Evolutionary conservation across 176 grass and related monocot genomes (phyloP), one percentile per base, ranked within the genome.

Genomic region (Aegilops longissima): DNA sequence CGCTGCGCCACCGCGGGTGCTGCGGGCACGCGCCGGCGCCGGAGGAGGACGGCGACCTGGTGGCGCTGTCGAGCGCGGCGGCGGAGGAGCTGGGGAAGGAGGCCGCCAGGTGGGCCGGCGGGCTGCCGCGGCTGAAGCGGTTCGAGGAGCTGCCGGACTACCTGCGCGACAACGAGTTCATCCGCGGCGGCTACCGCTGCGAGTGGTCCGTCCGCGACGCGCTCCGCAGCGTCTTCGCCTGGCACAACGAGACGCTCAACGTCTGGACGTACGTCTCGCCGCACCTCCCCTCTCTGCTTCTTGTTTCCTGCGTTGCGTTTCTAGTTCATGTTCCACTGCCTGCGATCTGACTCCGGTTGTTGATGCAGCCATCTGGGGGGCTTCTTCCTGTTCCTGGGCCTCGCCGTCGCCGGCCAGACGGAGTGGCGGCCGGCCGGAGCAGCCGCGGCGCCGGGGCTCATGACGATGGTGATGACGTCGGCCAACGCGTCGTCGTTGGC

Each of bases 171-270:
- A 98, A 98, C 78, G 97, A 96, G 88, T 98, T 86, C 88, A 94
- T 98, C 79, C 86, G 30, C 17, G 87, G 87, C 0, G 83, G 96
- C 83, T 98, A 96, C 92, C 84, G 97, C 34, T 90, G 82, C 62
- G 94, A 98, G 82, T 96, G 97, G 97, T 93, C 93, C 73, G 83
- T 96, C 79, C 83, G 90, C 68, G 84, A 96, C 85, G 97, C 92
- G 20, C 89, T 98, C 23, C 97, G 93, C 86, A 98, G 97, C 86
- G 88, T 64, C 88, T 98, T 98, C 94, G 86, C 94, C 14, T 98
- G 97, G 97, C 97, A 98, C 93, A 98, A 94, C 86, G 97, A 98
- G 88, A 98, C 94, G 11, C 97, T 98, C 85, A 98, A 98, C 73
- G 80, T 98, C 85, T 98, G 97, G 97, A 98, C 94, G 97, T 91